phyloP scores from a whole-genome alignment of 495 filamentous ascomycete species.

The Xylaria palmicola region DNA sequence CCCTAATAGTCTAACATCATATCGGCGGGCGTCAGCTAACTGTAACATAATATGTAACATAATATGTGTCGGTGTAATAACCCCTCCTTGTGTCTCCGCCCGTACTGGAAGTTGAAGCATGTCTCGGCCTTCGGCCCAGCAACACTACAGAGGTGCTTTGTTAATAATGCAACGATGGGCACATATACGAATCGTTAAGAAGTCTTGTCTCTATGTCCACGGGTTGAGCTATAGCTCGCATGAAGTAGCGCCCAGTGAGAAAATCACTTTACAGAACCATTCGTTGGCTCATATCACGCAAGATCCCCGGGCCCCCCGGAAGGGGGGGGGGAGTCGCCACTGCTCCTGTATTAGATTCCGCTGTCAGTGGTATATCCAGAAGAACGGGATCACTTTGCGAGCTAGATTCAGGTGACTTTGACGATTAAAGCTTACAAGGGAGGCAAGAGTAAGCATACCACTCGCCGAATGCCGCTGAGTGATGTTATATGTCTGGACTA shows the following conservation, averaged over 20 bases:
- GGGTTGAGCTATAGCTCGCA: conserved; percentile 4
- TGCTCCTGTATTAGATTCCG: not conserved
- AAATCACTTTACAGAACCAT: conserved; percentile 21
- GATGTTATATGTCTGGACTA: no score
- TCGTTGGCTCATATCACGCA: conserved; percentile 23
- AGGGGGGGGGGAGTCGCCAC: not conserved
- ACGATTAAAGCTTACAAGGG: not conserved
- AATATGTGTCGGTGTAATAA: no score
- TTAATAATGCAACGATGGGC: not conserved
- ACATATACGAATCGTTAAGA: no score
- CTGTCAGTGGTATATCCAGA: not conserved
- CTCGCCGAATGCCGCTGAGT: no score
- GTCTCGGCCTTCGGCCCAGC: not conserved
- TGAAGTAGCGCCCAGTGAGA: conserved; percentile 15
- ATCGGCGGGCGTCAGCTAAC: not conserved
- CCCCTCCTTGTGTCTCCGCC: no score
- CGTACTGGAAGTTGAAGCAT: not conserved
- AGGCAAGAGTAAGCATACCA: no score
- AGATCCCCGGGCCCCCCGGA: no score
- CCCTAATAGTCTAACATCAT: no score
- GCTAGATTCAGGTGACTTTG: no score
- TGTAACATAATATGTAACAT: not conserved
- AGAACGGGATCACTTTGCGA: not conserved
- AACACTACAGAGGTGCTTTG: not conserved
- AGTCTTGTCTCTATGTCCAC: no score